Base-by-base conservation (phyloP, 192 early-diverging fungal genomes). In the Coemansia sp. region DNA sequence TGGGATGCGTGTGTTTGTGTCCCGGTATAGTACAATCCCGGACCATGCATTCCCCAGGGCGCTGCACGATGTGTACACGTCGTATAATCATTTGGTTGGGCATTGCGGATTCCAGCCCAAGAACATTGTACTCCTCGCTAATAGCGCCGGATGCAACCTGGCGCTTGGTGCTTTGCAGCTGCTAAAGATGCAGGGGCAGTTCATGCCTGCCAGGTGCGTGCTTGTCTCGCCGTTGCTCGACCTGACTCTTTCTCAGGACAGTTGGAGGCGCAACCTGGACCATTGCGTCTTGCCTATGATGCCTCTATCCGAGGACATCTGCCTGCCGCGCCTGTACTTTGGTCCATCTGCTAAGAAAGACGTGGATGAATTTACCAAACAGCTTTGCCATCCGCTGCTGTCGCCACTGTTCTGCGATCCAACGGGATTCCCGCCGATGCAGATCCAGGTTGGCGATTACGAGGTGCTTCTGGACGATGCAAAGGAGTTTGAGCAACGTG, bases 121-220 rank as follows among this genome's bases (percentile, higher is more conserved):
- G 2, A 52, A 65, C 23, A 64, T 74, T 13, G n/a, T 45, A 4
- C 15, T 74, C 2, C 2, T 74, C 11, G 61, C 50, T 4, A 33
- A 33, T 3, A 74, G 72, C 29, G 72, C 65, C 14, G 72, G 72
- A 11, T 66, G 48, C 44, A 68, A 68, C 57, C 50, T 74, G 30
- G 61, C 59, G 11, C 13, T 74, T n/a, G 57, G 57, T 2, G 20
- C 48, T 1, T 4, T 68, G 52, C 65, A 64, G 22, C 52, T 74
- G 31, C 23, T 59, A 19, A 20, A 7, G 8, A 48, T 48, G 45
- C 45, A 48, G 3, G 45, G 45, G 6, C 23, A 13, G 22, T 13
- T 23, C 8, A 22, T 48, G 45, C 45, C 45, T 25, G 45, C 22
- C 22, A 8, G 45, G 0, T 42, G 17, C 1, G 48, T 55, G 9